Conservation (phyloP, 768 basidiomycete genomes). For the Naganishia vishniacii region DNA sequence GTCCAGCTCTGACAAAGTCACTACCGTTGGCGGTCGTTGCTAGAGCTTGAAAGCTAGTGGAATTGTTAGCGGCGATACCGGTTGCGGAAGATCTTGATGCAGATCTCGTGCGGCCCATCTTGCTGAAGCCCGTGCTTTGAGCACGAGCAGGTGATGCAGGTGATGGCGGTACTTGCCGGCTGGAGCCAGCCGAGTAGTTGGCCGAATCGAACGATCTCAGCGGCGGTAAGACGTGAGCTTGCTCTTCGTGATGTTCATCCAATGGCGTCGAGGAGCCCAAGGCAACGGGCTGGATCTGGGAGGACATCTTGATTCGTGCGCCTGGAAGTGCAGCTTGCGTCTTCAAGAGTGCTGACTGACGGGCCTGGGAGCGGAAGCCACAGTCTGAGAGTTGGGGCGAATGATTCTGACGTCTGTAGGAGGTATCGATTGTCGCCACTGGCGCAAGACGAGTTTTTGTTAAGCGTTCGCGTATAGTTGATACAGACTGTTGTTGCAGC, state of each 20-base stretch:
- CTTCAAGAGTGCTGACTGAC: too few species aligned
- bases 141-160: neutral
- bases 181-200: neutral
- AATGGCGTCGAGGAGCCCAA: neutral
- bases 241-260: constrained; percentile 15
- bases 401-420: too few species aligned
- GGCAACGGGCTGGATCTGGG: too few species aligned
- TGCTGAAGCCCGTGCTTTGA: neutral
- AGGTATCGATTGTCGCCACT: too few species aligned
- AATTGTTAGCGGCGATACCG: constrained; percentile 9
- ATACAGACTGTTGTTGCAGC: too few species aligned
- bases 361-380: too few species aligned
- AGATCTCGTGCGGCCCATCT: neutral
- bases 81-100: constrained; percentile 4
- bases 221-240: constrained; percentile 3
- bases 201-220: constrained; percentile 6
- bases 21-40: constrained; percentile 10
- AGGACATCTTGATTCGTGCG: too few species aligned
- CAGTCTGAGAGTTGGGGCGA: too few species aligned
- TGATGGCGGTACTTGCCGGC: neutral
- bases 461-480: too few species aligned
- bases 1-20: neutral
- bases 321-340: too few species aligned
- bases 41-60: neutral
- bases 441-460: too few species aligned